Conservation (phyloP, 371 early-diverging fungal genomes). For the Apophysomyces variabilis region DNA sequence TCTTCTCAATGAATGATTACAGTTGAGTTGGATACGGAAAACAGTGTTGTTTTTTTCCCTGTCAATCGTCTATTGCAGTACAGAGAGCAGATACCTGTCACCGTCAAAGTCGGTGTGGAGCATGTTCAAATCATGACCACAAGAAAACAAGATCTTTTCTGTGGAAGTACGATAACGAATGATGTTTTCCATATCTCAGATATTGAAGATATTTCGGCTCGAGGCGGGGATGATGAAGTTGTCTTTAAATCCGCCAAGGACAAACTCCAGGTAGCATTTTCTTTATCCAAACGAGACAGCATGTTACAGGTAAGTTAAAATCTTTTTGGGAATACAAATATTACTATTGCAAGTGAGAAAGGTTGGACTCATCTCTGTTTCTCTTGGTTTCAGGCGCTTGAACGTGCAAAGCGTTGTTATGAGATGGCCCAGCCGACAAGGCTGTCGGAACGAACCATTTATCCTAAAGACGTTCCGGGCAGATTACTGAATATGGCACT, state of each 20-base stretch:
- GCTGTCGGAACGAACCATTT: conserved; percentile 72
- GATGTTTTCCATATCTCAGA: conserved; percentile 89
- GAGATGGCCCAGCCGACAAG: conserved; percentile 70
- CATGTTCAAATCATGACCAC: conserved; percentile 80
- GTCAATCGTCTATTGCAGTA: conserved; percentile 69
- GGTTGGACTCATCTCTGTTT: too few species aligned
- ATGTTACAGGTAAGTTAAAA: conserved; percentile 59
- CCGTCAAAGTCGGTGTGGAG: conserved; percentile 81
- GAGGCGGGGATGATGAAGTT: conserved; percentile 65
- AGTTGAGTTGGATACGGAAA: conserved; percentile 74
- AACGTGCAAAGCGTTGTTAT: conserved; percentile 73
- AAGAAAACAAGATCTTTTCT: conserved; percentile 69
- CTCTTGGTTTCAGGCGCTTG: conserved; percentile 54
- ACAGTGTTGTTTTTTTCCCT: conserved; percentile 64
- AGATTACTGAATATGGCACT: conserved; percentile 91
- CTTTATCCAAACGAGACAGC: conserved; percentile 77
- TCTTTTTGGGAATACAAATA: background rate
- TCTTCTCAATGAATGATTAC: conserved; percentile 3
- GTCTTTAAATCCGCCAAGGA: conserved; percentile 78
- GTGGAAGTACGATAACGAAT: conserved; percentile 77
- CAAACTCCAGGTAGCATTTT: conserved; percentile 68
- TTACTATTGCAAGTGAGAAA: background rate
- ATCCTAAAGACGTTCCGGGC: conserved; percentile 93
- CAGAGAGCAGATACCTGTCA: conserved; percentile 73
- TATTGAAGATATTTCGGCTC: conserved; percentile 75